These are phyloP conservation scores for Coix lacrymajobi DNA, from an alignment of 176 grass and related monocot genomes.

Conservation along the genomic window DNA sequence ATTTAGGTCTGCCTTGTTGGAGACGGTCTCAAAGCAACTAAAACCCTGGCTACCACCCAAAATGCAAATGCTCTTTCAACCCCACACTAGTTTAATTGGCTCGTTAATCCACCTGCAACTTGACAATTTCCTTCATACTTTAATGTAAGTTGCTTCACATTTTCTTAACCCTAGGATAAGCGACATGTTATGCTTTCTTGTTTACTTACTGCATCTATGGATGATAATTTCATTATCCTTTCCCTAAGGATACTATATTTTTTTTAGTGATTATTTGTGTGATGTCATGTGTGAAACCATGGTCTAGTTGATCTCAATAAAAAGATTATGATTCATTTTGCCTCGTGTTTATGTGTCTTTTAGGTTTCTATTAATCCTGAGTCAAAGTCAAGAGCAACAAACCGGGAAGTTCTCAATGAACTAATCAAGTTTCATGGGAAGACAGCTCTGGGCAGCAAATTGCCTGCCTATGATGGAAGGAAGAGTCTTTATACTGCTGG, in stretches of 20 bases:
- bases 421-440: slow-evolving; percentile 49
- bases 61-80: background rate
- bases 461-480: slow-evolving; percentile 74
- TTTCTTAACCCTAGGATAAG: background rate
- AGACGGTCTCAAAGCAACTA: background rate
- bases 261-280: background rate
- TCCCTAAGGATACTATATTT: background rate
- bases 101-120: no score
- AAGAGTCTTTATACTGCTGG: slow-evolving; percentile 87
- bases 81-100: background rate
- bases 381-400: slow-evolving; percentile 50
- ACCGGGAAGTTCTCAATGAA: slow-evolving; percentile 61
- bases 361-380: slow-evolving; percentile 73
- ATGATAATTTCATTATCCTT: background rate
- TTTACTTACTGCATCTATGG: background rate
- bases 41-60: background rate
- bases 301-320: background rate
- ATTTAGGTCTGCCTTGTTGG: no score
- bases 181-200: background rate
- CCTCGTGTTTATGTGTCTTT: background rate
- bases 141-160: background rate
- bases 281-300: background rate
- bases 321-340: background rate
- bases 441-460: slow-evolving; percentile 41
- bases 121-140: background rate